Base-by-base conservation (phyloP, 2,329 filamentous ascomycete species). In the Aspergillus carbonarius region DNA sequence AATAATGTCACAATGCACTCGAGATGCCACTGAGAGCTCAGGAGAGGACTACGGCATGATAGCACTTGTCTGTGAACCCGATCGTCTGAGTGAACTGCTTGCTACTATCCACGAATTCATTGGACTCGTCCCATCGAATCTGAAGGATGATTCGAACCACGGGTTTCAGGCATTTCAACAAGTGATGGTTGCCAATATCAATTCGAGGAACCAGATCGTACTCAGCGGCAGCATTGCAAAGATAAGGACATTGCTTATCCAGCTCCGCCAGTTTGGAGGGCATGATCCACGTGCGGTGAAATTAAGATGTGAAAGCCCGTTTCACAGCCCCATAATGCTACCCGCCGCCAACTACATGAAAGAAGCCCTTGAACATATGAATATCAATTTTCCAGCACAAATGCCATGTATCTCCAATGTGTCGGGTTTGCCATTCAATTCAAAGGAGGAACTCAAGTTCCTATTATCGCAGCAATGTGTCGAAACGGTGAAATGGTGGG, bases 401-500 rank as follows among this genome's bases (percentile, higher is more conserved):
- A 82, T 96, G 65, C 88, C 90, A 5, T 93, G 92, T 68, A 81
- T 98, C 54, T 93, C 90, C 68, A 98, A 98, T 73, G 89, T 97
- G 44, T 89, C 88, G 7, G 93, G 89, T 3, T 78, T 87, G 55
- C 92, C 92, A 0, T 96, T 96, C 66, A 73, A 80, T 63, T 90
- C 84, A 63, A 87, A 85, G 66, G 85, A 86, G 40, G 85, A 96
- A 63, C 79, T 97, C 32, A 91, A 91, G 71, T 88, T 96, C 62
- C 77, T 96, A 47, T 79, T 96, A 51, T 88, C 92, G 1, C 79
- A 91, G 50, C 89, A 92, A 70, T 93, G 90, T 61, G 86, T 95
- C n/a, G 92, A 96, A 78, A 97, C 93, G 30, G 92, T 98, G 42
- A 83, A 85, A 59, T 98, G 93, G 93, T 96, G 93, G 88, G 91